Percentiles rank a stretch among this genome's conserved stretches.
These are phyloP conservation scores for Beauveria sp. DNA, from an alignment of 2,329 filamentous ascomycete genomes.

Conservation along the genomic window DNA sequence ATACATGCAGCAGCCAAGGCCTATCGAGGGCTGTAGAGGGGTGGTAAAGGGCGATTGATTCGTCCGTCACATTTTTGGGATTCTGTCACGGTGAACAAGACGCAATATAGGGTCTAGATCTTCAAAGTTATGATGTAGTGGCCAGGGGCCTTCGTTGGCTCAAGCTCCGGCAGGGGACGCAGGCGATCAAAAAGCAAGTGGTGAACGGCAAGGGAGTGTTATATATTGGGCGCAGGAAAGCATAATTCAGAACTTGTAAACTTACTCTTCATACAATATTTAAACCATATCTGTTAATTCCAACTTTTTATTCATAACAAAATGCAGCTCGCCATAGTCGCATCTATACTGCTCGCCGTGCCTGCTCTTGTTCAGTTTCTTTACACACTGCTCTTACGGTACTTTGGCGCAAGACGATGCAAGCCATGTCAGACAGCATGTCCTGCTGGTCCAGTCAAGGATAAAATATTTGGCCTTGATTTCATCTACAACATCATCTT, in stretches of 20 bases:
- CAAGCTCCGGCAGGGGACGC: not conserved
- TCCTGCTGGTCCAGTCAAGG: slow-evolving; percentile 20
- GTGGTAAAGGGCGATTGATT: not conserved
- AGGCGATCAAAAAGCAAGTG: not conserved
- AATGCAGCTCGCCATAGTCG: not conserved
- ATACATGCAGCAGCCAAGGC: not conserved
- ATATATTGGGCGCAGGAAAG: not conserved
- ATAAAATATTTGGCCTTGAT: slow-evolving; percentile 28
- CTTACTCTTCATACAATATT: no score
- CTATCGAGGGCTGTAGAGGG: not conserved
- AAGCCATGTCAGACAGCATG: slow-evolving; percentile 19
- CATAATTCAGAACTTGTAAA: not conserved
- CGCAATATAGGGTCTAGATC: not conserved
- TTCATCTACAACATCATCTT: slow-evolving; percentile 27
- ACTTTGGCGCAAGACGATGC: not conserved
- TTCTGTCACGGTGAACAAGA: slow-evolving; percentile 10
- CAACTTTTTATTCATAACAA: not conserved
- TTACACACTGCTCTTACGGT: slow-evolving; percentile 13
- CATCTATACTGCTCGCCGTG: not conserved
- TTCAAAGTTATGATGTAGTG: not conserved
- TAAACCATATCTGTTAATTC: not conserved
- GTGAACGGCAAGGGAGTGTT: not conserved
- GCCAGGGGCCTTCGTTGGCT: not conserved
- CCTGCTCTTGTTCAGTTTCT: slow-evolving; percentile 15
- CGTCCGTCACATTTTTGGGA: slow-evolving; percentile 4